These are phyloP conservation scores for Conidiobolus incongruus DNA, from an alignment of 371 early-diverging fungal species.

Conservation along the genomic window DNA sequence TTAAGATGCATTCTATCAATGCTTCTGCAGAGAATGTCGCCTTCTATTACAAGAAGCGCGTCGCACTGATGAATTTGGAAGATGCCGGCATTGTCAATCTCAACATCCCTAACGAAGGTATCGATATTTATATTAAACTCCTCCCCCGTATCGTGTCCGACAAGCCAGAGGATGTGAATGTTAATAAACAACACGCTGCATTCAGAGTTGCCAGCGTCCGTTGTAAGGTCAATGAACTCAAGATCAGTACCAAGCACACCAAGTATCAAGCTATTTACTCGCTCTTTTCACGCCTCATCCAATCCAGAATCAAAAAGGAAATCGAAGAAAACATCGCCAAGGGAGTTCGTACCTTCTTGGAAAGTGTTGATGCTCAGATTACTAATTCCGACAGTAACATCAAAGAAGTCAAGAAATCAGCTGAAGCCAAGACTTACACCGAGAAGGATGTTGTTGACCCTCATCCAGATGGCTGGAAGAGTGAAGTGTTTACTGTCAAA, in stretches of 20 bases:
- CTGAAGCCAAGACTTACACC: too few relatives aligned
- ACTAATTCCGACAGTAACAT: not conserved
- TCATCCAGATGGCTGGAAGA: slow-evolving; percentile 4
- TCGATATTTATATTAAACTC: slow-evolving; percentile 8
- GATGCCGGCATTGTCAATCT: slow-evolving; percentile 6
- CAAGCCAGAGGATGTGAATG: slow-evolving; percentile 8
- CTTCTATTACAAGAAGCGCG: slow-evolving; percentile 12
- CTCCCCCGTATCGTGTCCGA: not conserved
- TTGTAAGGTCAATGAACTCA: not conserved
- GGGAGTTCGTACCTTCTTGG: slow-evolving; percentile 6
- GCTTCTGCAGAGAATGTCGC: slow-evolving; percentile 12
- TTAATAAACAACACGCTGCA: slow-evolving; percentile 7
- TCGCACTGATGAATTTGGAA: slow-evolving; percentile 7
- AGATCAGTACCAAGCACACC: slow-evolving; percentile 1
- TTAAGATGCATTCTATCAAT: slow-evolving; percentile 6
- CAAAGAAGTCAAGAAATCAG: not conserved
- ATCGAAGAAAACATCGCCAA: slow-evolving; percentile 10
- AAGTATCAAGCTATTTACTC: slow-evolving; percentile 10
- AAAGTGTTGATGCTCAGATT: slow-evolving; percentile 3
- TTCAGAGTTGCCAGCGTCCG: not conserved
- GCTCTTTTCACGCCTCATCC: slow-evolving; percentile 12
- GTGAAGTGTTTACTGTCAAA: slow-evolving; percentile 1
- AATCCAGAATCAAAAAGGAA: slow-evolving; percentile 10
- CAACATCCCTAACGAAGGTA: slow-evolving; percentile 8
- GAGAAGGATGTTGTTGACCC: not conserved